Evolutionary conservation across 176 grass and related monocot genomes (phyloP).

Genomic region (Dendrocalamus sinicus): DNA sequence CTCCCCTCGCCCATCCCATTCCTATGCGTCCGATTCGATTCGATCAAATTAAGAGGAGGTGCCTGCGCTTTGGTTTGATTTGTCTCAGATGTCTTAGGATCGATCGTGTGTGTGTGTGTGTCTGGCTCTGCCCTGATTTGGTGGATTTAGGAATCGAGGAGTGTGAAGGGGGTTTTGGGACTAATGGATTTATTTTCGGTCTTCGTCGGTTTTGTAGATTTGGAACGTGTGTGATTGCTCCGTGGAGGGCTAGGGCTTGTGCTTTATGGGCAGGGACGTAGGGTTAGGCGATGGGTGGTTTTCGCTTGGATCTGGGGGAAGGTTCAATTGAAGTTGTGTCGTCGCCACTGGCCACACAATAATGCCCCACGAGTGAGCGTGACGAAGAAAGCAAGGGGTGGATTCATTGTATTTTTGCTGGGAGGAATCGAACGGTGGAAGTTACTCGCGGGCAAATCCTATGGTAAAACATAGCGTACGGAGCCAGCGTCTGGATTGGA

Average conservation of each 20-base stretch:
- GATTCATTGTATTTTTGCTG: too few species aligned
- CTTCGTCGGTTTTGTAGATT: slow-evolving; percentile 19
- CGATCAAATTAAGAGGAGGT: not conserved
- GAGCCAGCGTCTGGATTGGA: too few species aligned
- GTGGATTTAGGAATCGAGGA: slow-evolving; percentile 4
- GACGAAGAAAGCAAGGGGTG: too few species aligned
- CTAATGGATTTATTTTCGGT: not conserved
- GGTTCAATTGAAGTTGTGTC: not conserved
- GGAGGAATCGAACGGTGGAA: too few species aligned
- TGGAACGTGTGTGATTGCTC: slow-evolving; percentile 22
- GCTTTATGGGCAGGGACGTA: not conserved
- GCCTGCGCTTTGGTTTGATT: not conserved
- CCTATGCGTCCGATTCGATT: not conserved
- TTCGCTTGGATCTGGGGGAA: slow-evolving; percentile 38
- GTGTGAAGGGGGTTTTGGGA: not conserved
- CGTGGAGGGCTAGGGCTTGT: not conserved
- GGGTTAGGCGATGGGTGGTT: not conserved
- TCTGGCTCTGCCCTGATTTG: slow-evolving; percentile 1
- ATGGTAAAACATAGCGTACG: too few species aligned
- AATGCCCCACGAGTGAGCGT: too few species aligned
- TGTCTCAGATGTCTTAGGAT: not conserved
- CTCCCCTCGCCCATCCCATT: not conserved
- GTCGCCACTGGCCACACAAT: too few species aligned
- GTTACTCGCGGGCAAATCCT: too few species aligned
- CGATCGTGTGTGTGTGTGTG: not conserved